Evolutionary conservation across 78 protist genomes (phyloP), one percentile per base, ranked within the genome.

Genomic region (Chrysochromulina parva): DNA sequence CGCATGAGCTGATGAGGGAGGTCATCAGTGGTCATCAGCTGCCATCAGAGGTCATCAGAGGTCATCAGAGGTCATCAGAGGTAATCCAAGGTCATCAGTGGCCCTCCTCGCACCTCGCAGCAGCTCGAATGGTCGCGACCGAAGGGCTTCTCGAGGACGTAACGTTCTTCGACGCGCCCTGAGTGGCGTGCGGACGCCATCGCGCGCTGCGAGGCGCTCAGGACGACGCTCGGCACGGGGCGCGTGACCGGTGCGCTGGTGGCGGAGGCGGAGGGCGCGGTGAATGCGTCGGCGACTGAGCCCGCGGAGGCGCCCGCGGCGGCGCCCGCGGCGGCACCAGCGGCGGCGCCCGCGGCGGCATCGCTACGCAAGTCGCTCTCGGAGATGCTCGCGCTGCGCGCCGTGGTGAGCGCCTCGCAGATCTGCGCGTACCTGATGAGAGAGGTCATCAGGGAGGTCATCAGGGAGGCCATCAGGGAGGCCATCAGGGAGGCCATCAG

Each of bases 121-220:
- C 86, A 78, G 13, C 24, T 53, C 3, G 0, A 95, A 28, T 87
- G 26, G 93, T 98, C 98, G 19, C 88, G 59, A 5, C 99, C 99
- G 82, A 98, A 98, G 53, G 99, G 99, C 90, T 98, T 98, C 74
- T 98, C 99, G 14, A 98, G 85, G 52, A 98, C 93, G 66, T 97
- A 92, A 24, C 98, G 92, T 11, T 54, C 62, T 2, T 14, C 59
- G 26, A 3, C 50, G 54, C 28, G 58, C 24, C 7, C 16, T 6
- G 57, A 2, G n/a, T 2, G 26, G 47, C 48, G 20, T 4, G n/a
- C 67, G 66, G n/a, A 22, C 2, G 2, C 2, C 69, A 22, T 53
- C 48, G 10, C 1, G 55, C 14, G 11, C 48, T 14, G 48, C 48
- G n/a, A 24, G 10, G 38, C 11, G 20, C n/a, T 67, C 74, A 7